A percentile compares a stretch with the other conserved stretches of the same genome.
phyloP scores from a whole-genome alignment of 441 rosid species.

The Sinapis alba region DNA sequence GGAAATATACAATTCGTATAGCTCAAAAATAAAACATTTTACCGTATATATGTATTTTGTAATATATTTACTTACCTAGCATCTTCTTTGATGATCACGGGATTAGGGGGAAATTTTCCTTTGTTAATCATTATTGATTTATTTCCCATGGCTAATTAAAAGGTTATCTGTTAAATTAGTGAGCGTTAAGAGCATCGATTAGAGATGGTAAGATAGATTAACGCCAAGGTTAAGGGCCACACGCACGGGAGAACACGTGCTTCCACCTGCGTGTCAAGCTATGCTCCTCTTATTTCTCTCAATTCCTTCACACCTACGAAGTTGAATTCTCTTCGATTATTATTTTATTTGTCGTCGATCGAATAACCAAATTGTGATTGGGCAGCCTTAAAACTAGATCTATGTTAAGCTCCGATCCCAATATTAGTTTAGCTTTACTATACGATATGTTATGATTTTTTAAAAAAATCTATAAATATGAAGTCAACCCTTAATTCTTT shows the following conservation, averaged over 20 bases:
- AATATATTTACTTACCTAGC: too few relatives aligned
- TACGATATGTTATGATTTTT: conserved; percentile 17
- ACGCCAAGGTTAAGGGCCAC: conserved; percentile 42
- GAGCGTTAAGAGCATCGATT: conserved; percentile 21
- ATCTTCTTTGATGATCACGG: not conserved
- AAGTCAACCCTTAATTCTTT: conserved; percentile 39
- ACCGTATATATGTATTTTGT: not conserved
- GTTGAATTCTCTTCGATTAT: conserved; percentile 14
- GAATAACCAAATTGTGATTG: conserved; percentile 13
- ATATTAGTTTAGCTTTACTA: conserved; percentile 20
- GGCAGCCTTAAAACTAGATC: conserved; percentile 26
- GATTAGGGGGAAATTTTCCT: not conserved
- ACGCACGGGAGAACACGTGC: conserved; percentile 38
- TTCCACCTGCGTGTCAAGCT: conserved; percentile 32
- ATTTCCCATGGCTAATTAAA: not conserved
- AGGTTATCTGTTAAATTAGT: not conserved
- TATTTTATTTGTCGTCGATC: conserved; percentile 4
- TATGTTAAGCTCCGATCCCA: conserved; percentile 37
- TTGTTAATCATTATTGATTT: not conserved
- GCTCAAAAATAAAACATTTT: not conserved
- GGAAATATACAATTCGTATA: not conserved
- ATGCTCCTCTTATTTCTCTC: conserved; percentile 27
- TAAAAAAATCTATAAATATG: not conserved
- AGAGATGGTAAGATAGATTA: conserved; percentile 19
- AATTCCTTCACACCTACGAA: conserved; percentile 33